Evolutionary conservation across 805 yeast species (phyloP).

Genomic region (Tetrapisispora taiwanensis): DNA sequence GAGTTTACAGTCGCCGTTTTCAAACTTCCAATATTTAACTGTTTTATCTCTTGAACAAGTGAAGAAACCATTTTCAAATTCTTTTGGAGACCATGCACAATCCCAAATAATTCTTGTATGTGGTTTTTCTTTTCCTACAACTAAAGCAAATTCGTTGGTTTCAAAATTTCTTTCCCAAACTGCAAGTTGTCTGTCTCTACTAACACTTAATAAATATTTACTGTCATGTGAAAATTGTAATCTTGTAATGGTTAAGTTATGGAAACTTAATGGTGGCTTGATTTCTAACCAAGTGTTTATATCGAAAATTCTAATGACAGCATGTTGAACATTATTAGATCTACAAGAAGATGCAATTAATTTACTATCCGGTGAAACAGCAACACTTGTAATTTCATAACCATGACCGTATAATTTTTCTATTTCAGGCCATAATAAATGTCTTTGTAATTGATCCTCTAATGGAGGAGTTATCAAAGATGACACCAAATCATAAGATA

Average conservation of each 20-base stretch:
- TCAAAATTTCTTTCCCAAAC: slow-evolving; percentile 49
- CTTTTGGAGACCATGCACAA: slow-evolving; percentile 70
- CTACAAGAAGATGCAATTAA: slow-evolving; percentile 84
- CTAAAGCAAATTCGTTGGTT: slow-evolving; percentile 33
- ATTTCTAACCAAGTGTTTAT: slow-evolving; percentile 52
- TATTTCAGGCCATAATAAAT: slow-evolving; percentile 87
- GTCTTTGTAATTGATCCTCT: slow-evolving; percentile 86
- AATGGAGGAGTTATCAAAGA: slow-evolving; percentile 55
- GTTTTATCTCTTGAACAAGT: slow-evolving; percentile 84
- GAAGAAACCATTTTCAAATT: slow-evolving; percentile 42
- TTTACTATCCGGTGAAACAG: slow-evolving; percentile 50
- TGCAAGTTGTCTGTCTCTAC: slow-evolving; percentile 82
- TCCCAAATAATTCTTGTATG: slow-evolving; percentile 95
- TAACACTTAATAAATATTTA: slow-evolving; percentile 56
- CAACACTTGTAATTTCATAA: slow-evolving; percentile 78
- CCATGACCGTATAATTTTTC: slow-evolving; percentile 97
- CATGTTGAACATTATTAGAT: slow-evolving; percentile 76
- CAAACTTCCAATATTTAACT: slow-evolving; percentile 60
- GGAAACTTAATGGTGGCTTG: slow-evolving; percentile 51
- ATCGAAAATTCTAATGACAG: slow-evolving; percentile 70
- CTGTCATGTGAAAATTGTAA: slow-evolving; percentile 66
- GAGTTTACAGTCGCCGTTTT: slow-evolving; percentile 26
- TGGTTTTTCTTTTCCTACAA: slow-evolving; percentile 49
- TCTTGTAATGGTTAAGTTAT: slow-evolving; percentile 77
- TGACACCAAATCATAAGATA: slow-evolving; percentile 39